A percentile compares a stretch with the other conserved stretches of the same genome.
These are phyloP conservation scores for Petunia hybrid DNA, from an alignment of 305 asterid species.

Conservation along the genomic window DNA sequence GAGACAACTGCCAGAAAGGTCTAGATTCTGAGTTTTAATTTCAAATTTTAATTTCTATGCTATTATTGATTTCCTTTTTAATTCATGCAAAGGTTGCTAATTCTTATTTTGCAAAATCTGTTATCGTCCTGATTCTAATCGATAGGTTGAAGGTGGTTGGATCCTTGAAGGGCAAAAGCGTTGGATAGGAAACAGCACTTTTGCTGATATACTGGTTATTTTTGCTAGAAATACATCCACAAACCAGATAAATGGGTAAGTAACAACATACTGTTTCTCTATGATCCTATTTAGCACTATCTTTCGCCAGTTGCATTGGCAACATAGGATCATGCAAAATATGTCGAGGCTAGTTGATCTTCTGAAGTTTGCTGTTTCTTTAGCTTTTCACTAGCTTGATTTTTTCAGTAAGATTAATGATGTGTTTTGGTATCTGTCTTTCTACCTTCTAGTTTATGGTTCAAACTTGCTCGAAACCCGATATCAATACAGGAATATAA, in stretches of 20 bases:
- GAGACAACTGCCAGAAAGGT: conserved; percentile 90
- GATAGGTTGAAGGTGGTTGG: conserved; percentile 98
- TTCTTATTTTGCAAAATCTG: background rate
- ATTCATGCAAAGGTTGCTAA: background rate
- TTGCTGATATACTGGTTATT: conserved; percentile 83
- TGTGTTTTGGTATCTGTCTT: background rate
- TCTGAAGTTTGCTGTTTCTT: conserved; percentile 20
- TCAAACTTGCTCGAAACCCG: background rate
- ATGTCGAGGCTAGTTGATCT: background rate
- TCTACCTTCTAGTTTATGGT: background rate
- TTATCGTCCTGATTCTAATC: conserved; percentile 35
- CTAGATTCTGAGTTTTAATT: conserved; percentile 23
- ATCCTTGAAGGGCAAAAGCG: conserved; percentile 94
- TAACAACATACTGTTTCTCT: background rate
- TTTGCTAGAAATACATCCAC: conserved; percentile 81
- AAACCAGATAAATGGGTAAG: conserved; percentile 92
- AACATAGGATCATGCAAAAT: background rate
- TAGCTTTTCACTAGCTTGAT: conserved; percentile 2
- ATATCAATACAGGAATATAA: background rate
- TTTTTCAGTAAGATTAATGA: conserved; percentile 10
- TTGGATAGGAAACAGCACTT: conserved; percentile 98
- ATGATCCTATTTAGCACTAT: background rate
- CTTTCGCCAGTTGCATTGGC: background rate
- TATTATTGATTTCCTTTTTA: background rate
- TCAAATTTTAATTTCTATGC: background rate